A percentile compares a stretch with the other conserved stretches of the same genome.
Conservation (phyloP, 2,329 filamentous ascomycete species). For the Pestalotiopsis fici region DNA sequence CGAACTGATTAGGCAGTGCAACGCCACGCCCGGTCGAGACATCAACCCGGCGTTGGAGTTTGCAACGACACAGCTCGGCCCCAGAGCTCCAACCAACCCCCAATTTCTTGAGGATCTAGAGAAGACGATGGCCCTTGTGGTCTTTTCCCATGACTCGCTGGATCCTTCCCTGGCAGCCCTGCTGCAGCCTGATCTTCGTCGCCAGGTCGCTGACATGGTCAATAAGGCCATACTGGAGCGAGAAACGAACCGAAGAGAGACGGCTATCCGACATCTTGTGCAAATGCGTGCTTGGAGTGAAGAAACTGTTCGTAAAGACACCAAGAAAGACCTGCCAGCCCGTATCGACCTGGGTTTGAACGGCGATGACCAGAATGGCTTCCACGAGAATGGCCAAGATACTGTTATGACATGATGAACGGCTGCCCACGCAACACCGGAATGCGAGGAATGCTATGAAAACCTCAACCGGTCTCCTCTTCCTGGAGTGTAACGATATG, state of each 20-base stretch:
- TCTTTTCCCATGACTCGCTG: constrained; percentile 82
- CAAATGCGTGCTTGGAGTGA: constrained; percentile 87
- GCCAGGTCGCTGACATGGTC: constrained; percentile 82
- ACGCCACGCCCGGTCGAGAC: constrained; percentile 65
- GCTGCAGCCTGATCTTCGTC: constrained; percentile 76
- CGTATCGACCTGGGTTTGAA: constrained; percentile 40
- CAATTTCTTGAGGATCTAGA: constrained; percentile 87
- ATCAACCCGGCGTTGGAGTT: constrained; percentile 82
- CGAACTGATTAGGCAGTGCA: constrained; percentile 84
- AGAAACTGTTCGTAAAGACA: constrained; percentile 49
- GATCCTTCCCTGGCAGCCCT: constrained; percentile 75
- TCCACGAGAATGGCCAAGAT: constrained; percentile 45
- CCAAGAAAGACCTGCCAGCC: constrained; percentile 40
- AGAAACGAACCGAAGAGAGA: constrained; percentile 73
- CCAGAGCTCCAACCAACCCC: constrained; percentile 78
- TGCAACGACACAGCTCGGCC: constrained; percentile 83
- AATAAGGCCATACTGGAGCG: constrained; percentile 83
- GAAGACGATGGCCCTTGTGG: constrained; percentile 86
- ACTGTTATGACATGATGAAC: constrained; percentile 45
- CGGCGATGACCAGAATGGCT: constrained; percentile 21
- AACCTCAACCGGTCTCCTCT: background rate
- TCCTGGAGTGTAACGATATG: background rate
- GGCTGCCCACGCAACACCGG: background rate
- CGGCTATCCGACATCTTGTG: constrained; percentile 79
- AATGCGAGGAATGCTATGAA: background rate